phyloP scores from a whole-genome alignment of 2,329 filamentous ascomycete species.

The Juglanconis juglandina region DNA sequence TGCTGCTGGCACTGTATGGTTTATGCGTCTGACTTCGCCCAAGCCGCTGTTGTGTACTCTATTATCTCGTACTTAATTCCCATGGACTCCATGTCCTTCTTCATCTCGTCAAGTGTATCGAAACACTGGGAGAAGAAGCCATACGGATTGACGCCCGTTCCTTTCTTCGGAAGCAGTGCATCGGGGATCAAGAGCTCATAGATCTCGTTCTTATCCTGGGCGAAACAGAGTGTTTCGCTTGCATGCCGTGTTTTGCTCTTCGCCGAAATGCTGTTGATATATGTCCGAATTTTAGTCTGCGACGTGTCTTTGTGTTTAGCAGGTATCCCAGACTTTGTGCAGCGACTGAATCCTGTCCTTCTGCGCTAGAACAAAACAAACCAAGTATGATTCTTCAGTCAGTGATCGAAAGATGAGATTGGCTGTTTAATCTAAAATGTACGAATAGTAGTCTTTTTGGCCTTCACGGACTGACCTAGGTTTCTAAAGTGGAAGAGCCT shows the following conservation, averaged over 20 bases:
- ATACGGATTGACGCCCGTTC: neutral
- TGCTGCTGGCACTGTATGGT: too few species aligned
- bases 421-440: too few species aligned
- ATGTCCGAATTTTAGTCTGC: neutral
- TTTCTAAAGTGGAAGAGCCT: too few species aligned
- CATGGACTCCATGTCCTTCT: neutral
- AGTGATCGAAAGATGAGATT: neutral
- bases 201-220: neutral
- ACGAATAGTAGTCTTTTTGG: too few species aligned
- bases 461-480: too few species aligned
- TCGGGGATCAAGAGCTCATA: neutral
- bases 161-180: neutral
- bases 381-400: neutral
- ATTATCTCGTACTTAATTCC: slow-evolving; percentile 4
- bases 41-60: neutral
- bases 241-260: neutral
- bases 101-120: neutral
- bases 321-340: neutral
- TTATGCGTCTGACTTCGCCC: neutral
- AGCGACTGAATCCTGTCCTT: neutral
- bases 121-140: neutral
- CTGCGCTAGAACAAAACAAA: neutral
- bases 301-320: neutral
- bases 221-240: neutral
- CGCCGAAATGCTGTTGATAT: neutral